Evolutionary conservation across 768 basidiomycete genomes (phyloP).

Genomic region (Mycena venus): DNA sequence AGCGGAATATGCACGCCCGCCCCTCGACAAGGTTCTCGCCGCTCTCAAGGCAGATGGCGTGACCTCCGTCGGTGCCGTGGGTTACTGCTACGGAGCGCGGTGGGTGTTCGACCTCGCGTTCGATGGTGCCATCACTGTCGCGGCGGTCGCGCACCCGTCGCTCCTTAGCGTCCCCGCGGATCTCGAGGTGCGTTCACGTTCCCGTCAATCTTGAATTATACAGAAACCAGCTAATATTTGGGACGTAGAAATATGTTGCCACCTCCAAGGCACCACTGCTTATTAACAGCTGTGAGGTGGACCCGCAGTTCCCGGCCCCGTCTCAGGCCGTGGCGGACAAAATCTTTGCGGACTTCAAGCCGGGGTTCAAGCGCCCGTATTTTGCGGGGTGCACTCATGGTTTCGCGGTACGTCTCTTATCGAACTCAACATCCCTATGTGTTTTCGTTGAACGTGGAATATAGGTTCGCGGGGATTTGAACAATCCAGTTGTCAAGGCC

Average conservation of each 20-base stretch:
- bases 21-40: conserved; percentile 45
- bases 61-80: conserved; percentile 43
- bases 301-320: background rate
- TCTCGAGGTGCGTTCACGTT: conserved; percentile 35
- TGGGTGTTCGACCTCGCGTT: conserved; percentile 44
- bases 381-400: background rate
- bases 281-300: background rate
- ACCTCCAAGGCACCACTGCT: background rate
- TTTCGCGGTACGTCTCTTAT: background rate
- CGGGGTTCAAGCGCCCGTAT: background rate
- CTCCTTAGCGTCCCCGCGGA: conserved; percentile 46
- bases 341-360: background rate
- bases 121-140: conserved; percentile 37
- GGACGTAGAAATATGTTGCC: background rate
- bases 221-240: no score
- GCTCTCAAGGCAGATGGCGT: conserved; percentile 50
- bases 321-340: background rate
- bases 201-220: background rate
- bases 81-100: conserved; percentile 48
- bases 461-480: no score
- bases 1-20: conserved; percentile 34
- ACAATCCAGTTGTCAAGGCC: background rate
- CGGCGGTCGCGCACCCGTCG: conserved; percentile 46
- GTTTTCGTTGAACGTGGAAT: background rate
- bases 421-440: background rate